Evolutionary conservation across 2,329 filamentous ascomycete species (phyloP), one percentile per base, ranked within the genome.

Genomic region (Eutypa lata): DNA sequence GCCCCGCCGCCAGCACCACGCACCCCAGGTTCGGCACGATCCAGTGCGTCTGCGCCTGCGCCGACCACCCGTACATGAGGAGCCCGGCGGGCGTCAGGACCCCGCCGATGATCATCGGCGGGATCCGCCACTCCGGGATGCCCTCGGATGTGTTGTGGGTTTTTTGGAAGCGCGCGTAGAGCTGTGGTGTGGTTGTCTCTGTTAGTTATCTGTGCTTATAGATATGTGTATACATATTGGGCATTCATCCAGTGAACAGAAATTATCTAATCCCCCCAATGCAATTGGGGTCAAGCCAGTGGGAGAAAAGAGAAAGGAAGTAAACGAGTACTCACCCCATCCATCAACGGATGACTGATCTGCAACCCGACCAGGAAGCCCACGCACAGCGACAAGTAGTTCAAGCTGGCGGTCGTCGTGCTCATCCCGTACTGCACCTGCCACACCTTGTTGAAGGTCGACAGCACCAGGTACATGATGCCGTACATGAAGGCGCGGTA

Each of bases 21-120:
- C 80, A 79, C 1, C 83, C 84, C 35, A 86, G 72, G 53, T 86
- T 83, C 0, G 82, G 82, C 5, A 83, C 68, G 24, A 78, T 73
- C 77, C 77, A 82, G 61, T 80, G 75, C 0, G 70, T 57, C 3
- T 67, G 57, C 3, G 69, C 59, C 28, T 80, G 61, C 0, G 73
- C 70, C 0, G 73, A 62, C 65, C 78, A 76, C 3, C 77, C 78
- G 59, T 81, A 81, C 60, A 74, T 68, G 51, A 83, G 73, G 26
- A 83, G 70, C 0, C 75, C 74, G 1, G 75, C 61, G 0, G 79
- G 79, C 2, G 78, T 74, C 22, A 81, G 56, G 5, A 73, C 24
- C 3, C 69, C 66, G 0, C 67, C 68, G 0, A 68, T 68, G 11
- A 68, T 63, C 19, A 54, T 53, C 7, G 56, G 57, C 14, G 55